Conservation (phyloP, 2,329 filamentous ascomycete genomes). For the Xenoacremonium recifei region DNA sequence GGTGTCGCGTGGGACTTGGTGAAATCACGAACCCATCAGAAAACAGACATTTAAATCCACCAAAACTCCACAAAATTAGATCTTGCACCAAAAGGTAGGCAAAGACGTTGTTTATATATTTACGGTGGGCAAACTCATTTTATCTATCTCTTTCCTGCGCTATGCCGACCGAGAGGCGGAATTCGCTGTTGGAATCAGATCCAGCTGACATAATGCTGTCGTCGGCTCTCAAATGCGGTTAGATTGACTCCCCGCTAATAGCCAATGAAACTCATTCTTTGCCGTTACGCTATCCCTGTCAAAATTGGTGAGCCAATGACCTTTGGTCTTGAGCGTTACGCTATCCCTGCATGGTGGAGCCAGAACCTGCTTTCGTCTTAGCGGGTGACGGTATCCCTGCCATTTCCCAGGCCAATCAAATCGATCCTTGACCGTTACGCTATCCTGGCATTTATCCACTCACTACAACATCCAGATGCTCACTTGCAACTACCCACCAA, state of each 20-base stretch:
- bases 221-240: neutral
- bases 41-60: neutral
- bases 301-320: neutral
- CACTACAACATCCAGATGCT: too few species aligned
- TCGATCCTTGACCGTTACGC: neutral
- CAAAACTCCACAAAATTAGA: neutral
- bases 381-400: neutral
- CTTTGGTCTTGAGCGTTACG: neutral
- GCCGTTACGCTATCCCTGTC: neutral
- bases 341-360: neutral
- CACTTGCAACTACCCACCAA: too few species aligned
- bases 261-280: too few species aligned
- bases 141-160: neutral
- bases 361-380: neutral
- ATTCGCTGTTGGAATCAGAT: too few species aligned
- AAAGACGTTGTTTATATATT: neutral
- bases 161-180: neutral
- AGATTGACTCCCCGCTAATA: too few species aligned
- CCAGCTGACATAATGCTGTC: neutral
- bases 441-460: neutral
- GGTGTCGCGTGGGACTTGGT: neutral
- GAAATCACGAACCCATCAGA: too few species aligned
- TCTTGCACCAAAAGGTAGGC: neutral
- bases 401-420: neutral
- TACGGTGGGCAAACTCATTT: too few species aligned